Evolutionary conservation across 2,329 filamentous ascomycete genomes (phyloP).

Genomic region (Bertia moriformis): DNA sequence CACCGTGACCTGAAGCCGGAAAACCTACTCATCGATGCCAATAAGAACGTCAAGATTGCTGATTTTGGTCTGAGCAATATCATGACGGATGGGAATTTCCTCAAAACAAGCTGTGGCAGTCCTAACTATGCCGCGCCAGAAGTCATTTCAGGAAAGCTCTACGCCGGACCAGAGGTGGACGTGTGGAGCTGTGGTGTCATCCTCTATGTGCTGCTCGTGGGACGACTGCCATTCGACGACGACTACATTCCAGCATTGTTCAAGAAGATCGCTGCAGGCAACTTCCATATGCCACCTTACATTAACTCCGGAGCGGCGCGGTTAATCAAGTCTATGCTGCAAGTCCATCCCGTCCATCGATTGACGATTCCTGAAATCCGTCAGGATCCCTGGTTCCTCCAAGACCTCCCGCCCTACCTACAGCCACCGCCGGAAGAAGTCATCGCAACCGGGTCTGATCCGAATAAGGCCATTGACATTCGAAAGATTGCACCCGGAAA

Average conservation of each 20-base stretch:
- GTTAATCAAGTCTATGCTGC: constrained; percentile 55
- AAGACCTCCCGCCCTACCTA: constrained; percentile 53
- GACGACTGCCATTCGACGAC: constrained; percentile 58
- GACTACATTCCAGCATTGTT: constrained; percentile 65
- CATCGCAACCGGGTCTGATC: constrained; percentile 53
- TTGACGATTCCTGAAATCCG: constrained; percentile 61
- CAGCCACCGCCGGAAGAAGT: constrained; percentile 56
- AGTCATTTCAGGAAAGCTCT: constrained; percentile 63
- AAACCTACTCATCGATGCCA: constrained; percentile 58
- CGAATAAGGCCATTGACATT: constrained; percentile 53
- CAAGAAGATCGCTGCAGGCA: constrained; percentile 62
- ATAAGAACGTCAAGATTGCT: constrained; percentile 65
- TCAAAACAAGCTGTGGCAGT: constrained; percentile 65
- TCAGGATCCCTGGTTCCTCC: constrained; percentile 58
- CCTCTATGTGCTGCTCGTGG: constrained; percentile 40
- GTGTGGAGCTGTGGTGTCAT: constrained; percentile 64
- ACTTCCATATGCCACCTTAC: constrained; percentile 56
- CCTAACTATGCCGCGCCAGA: constrained; percentile 67
- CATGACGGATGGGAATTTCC: constrained; percentile 67
- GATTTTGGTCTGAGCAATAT: constrained; percentile 69
- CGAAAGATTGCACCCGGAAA: constrained; percentile 44
- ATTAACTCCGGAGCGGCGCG: constrained; percentile 49
- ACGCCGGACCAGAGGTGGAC: constrained; percentile 63
- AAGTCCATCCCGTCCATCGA: constrained; percentile 58
- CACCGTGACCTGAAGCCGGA: constrained; percentile 66